A percentile compares a stretch with the other conserved stretches of the same genome.
Conservation (phyloP, 2,329 filamentous ascomycete species). For the Microdochium bolleyi region DNA sequence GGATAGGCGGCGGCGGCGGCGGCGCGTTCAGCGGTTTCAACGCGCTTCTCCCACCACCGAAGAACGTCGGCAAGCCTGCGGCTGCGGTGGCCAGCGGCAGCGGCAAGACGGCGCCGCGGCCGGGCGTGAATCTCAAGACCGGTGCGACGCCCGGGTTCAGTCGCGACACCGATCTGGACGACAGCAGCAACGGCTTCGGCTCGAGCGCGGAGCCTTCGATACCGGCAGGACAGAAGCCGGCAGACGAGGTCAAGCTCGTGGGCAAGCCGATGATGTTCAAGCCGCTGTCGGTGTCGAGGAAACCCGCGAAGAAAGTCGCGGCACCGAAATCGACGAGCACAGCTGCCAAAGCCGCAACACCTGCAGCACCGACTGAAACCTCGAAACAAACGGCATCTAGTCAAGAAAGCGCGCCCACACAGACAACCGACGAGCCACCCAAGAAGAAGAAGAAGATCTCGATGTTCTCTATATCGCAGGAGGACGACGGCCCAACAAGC, state of each 20-base stretch:
- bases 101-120: conserved; percentile 31
- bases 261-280: conserved; percentile 84
- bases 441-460: conserved; percentile 55
- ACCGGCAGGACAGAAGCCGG: conserved; percentile 47
- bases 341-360: conserved; percentile 1
- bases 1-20: conserved; percentile 41
- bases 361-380: conserved; percentile 7
- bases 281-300: conserved; percentile 76
- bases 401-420: too few species aligned
- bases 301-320: conserved; percentile 49
- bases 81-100: conserved; percentile 20
- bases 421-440: neutral
- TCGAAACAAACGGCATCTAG: neutral
- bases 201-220: conserved; percentile 37
- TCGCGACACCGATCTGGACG: conserved; percentile 38
- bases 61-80: conserved; percentile 40
- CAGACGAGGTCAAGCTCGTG: conserved; percentile 59
- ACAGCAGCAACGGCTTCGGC: conserved; percentile 9
- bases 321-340: conserved; percentile 2
- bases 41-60: conserved; percentile 78
- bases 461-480: conserved; percentile 56
- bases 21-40: conserved; percentile 76
- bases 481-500: conserved; percentile 21
- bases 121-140: conserved; percentile 70
- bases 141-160: conserved; percentile 77